These are phyloP conservation scores for Exophiala spinifera DNA, from an alignment of 2,329 filamentous ascomycete genomes.

Conservation along the genomic window DNA sequence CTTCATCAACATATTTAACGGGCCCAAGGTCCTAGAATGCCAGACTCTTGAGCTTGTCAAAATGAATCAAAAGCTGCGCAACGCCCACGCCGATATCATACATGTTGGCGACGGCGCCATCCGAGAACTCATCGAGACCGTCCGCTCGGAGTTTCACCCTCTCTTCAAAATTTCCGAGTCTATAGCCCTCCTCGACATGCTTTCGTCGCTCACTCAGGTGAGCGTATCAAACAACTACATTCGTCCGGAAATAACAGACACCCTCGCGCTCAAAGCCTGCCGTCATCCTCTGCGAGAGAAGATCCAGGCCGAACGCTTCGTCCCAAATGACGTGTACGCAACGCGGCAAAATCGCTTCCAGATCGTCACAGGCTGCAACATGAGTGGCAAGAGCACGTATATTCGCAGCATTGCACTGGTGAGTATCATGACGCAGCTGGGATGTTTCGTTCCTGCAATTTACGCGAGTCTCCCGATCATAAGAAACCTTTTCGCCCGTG, in stretches of 20 bases:
- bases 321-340: constrained; percentile 89
- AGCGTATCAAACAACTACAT: constrained; percentile 66
- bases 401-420: constrained; percentile 81
- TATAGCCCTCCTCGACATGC: constrained; percentile 83
- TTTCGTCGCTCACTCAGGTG: constrained; percentile 71
- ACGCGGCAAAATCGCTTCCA: constrained; percentile 79
- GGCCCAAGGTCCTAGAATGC: constrained; percentile 76
- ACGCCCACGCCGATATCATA: constrained; percentile 80
- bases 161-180: constrained; percentile 85
- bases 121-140: constrained; percentile 65
- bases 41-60: constrained; percentile 84
- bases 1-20: constrained; percentile 74
- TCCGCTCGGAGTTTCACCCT: constrained; percentile 67
- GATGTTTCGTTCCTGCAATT: constrained; percentile 81
- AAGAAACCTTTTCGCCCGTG: constrained; percentile 79
- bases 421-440: constrained; percentile 90
- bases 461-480: constrained; percentile 79
- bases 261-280: constrained; percentile 68
- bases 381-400: constrained; percentile 97
- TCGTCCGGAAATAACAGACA: constrained; percentile 65
- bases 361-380: constrained; percentile 93
- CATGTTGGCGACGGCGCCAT: constrained; percentile 76
- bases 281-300: constrained; percentile 78
- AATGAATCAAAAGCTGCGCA: constrained; percentile 70
- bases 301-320: constrained; percentile 64